Base-by-base conservation (phyloP, 805 yeast genomes). In the Starmerella sp. region DNA sequence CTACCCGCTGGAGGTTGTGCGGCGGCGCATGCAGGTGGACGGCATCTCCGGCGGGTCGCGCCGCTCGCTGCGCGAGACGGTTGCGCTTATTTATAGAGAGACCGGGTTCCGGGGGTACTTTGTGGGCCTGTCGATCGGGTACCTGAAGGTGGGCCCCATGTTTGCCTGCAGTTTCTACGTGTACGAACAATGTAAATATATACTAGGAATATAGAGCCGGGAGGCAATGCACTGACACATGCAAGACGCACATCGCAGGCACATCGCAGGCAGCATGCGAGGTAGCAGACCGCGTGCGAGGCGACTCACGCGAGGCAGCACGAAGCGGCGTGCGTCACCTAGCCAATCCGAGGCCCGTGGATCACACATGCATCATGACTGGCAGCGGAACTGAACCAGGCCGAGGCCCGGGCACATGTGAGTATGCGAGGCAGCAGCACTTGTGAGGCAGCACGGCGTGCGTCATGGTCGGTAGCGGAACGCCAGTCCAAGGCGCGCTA, bases 61-160 rank as follows among this genome's bases (percentile, higher is more conserved):
- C 15, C 44, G 32, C 34, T 39, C 52, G 31, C 38, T 53, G 31
- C 46, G 45, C 43, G 54, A 54, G 38, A 67, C 71, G 28, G 81
- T 84, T 2, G 71, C 64, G 53, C 67, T 78, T 53, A 84, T 93
- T 6, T 84, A 76, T 64, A 71, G 70, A 45, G 95, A 86, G 66
- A 75, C 81, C 39, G 99, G 99, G 0, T 61, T 85, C 59, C 75
- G 80, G 63, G 97, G 99, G 14, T 90, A 86, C 68, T 93, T 85
- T 66, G 95, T 93, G 13, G 99, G 99, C 1, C 77, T 93, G 64
- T 83, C 93, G 61, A 91, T 93, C 62, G 99, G 99, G 0, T 93
- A 89, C 69, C 78, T 93, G 63, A 93, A 93, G 69, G 95, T 93
- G 37, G 81, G 86, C 17, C 98, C 98, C 8, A 93, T 93, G 98